These are phyloP conservation scores for Colletotrichum sp. DNA, from an alignment of 2,329 filamentous ascomycete genomes.

Conservation along the genomic window DNA sequence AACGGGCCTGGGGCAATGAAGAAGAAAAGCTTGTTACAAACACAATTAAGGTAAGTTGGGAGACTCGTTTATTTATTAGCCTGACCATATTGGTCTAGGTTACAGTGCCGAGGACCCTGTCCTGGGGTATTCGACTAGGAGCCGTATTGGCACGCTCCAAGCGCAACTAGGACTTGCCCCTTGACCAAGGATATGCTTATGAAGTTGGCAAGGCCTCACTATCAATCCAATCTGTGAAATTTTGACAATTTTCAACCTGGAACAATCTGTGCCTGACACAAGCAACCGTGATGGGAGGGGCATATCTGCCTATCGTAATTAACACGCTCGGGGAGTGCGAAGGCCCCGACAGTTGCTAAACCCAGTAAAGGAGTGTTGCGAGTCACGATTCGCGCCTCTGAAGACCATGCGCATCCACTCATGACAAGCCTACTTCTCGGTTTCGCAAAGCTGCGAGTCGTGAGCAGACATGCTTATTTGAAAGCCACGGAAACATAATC, in stretches of 20 bases:
- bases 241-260: neutral
- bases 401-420: neutral
- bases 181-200: neutral
- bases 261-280: neutral
- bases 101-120: neutral
- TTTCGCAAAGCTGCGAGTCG: neutral
- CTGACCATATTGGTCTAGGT: no score
- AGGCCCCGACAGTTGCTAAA: neutral
- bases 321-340: neutral
- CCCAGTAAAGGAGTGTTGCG: neutral
- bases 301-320: neutral
- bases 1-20: neutral
- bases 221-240: neutral
- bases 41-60: neutral
- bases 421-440: neutral
- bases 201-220: neutral
- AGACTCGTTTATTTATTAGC: neutral
- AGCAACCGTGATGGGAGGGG: neutral
- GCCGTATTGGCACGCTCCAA: neutral
- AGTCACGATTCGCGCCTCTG: neutral
- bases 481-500: neutral
- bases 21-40: neutral
- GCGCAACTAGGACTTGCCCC: neutral
- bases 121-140: neutral
- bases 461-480: neutral